Evolutionary conservation across 176 grass and related monocot genomes (phyloP).

Genomic region (Stipa capillata): DNA sequence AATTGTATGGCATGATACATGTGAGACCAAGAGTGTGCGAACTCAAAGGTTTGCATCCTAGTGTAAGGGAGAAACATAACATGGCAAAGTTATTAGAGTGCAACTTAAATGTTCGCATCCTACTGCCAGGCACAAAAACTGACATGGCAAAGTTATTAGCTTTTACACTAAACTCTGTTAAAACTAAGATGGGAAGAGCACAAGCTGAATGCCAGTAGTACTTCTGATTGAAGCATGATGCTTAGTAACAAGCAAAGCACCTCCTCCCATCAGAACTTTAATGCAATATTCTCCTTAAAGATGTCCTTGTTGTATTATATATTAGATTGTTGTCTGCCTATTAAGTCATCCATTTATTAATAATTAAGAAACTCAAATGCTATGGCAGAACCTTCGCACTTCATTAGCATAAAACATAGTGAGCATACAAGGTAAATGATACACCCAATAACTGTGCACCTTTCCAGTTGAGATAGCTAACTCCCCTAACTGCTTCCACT

Average conservation of each 20-base stretch:
- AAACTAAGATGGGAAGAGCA: conserved; percentile 1
- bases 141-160: background rate
- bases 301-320: background rate
- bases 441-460: conserved; percentile 27
- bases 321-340: background rate
- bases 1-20: background rate
- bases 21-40: background rate
- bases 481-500: conserved; percentile 96
- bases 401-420: background rate
- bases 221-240: background rate
- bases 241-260: background rate
- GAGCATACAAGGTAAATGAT: background rate
- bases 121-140: background rate
- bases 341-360: background rate
- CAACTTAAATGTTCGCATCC: background rate
- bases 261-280: background rate
- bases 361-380: conserved; percentile 7
- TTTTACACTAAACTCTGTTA: background rate
- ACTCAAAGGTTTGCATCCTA: background rate
- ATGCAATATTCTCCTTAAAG: background rate
- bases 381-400: background rate
- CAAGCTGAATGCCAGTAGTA: background rate
- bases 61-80: background rate
- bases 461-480: conserved; percentile 91
- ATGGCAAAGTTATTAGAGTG: background rate